A percentile compares a stretch with the other conserved stretches of the same genome.
These are phyloP conservation scores for Myriosclerotinia curreyana DNA, from an alignment of 2,329 filamentous ascomycete species.

Conservation along the genomic window DNA sequence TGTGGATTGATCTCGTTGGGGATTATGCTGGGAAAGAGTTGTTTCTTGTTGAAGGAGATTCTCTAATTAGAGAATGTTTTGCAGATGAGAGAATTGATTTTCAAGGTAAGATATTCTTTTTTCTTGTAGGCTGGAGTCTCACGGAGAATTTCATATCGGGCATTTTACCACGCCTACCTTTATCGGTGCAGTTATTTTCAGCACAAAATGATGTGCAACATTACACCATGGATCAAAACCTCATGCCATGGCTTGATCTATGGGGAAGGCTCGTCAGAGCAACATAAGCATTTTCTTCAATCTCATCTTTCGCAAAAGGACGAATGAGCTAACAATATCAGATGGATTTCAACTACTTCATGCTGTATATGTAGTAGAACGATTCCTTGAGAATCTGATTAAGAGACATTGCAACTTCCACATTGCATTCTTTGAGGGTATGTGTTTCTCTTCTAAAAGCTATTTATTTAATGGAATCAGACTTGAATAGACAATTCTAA, in stretches of 20 bases:
- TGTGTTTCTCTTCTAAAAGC: conserved; percentile 5
- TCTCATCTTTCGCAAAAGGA: not conserved
- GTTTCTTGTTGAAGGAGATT: conserved; percentile 72
- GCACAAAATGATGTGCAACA: not conserved
- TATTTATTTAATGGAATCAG: not conserved
- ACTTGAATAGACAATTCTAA: conserved; percentile 20
- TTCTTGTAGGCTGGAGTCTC: not conserved
- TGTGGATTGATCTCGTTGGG: conserved; percentile 63
- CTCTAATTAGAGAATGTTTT: conserved; percentile 63
- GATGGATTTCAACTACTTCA: conserved; percentile 69
- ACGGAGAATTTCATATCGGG: conserved; percentile 5
- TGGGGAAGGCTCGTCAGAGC: not conserved
- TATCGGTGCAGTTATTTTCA: not conserved
- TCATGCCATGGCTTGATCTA: not conserved
- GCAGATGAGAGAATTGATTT: conserved; percentile 63
- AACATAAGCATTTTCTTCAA: no score
- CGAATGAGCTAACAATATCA: conserved; percentile 34
- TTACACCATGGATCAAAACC: not conserved
- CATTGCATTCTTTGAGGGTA: conserved; percentile 59
- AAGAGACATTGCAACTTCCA: conserved; percentile 68
- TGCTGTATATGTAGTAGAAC: conserved; percentile 66
- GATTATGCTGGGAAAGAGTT: conserved; percentile 73
- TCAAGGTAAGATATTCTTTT: conserved; percentile 41
- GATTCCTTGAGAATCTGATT: conserved; percentile 58
- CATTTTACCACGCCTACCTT: not conserved